phyloP scores from a whole-genome alignment of 768 basidiomycete species.

The Agrocybe praecox region DNA sequence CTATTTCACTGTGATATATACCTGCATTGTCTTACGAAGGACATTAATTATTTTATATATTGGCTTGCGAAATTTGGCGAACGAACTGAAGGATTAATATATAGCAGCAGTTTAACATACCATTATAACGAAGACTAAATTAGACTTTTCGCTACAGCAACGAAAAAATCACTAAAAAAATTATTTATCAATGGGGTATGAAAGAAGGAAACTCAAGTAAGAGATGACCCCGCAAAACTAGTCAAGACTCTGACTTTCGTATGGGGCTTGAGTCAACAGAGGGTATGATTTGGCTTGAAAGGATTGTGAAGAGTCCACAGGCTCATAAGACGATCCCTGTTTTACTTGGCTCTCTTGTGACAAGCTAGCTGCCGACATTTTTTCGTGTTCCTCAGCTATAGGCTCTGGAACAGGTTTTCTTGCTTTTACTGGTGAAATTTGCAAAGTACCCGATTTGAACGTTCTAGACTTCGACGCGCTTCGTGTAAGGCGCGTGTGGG shows the following conservation, averaged over 20 bases:
- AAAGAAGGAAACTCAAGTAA: too few relatives aligned
- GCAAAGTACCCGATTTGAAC: conserved; percentile 31
- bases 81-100: too few relatives aligned
- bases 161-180: too few relatives aligned
- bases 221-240: conserved; percentile 24
- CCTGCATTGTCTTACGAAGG: too few relatives aligned
- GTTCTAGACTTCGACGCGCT: conserved; percentile 10
- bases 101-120: too few relatives aligned
- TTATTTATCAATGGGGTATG: too few relatives aligned
- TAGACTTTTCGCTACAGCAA: too few relatives aligned
- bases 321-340: conserved; percentile 14
- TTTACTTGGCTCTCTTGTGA: conserved; percentile 6
- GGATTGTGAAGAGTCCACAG: conserved; percentile 19
- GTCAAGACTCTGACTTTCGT: conserved; percentile 47
- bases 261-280: conserved; percentile 58
- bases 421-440: conserved; percentile 13
- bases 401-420: not conserved
- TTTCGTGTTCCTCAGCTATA: not conserved
- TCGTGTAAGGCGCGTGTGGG: not conserved
- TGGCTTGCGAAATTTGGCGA: too few relatives aligned
- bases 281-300: conserved; percentile 32
- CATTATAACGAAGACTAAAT: too few relatives aligned
- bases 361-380: not conserved
- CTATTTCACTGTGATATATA: not conserved
- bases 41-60: too few relatives aligned